Percentiles rank a stretch among this genome's conserved stretches.
phyloP scores from a whole-genome alignment of 129 eudicot species.

The Centaurea solstitialis region DNA sequence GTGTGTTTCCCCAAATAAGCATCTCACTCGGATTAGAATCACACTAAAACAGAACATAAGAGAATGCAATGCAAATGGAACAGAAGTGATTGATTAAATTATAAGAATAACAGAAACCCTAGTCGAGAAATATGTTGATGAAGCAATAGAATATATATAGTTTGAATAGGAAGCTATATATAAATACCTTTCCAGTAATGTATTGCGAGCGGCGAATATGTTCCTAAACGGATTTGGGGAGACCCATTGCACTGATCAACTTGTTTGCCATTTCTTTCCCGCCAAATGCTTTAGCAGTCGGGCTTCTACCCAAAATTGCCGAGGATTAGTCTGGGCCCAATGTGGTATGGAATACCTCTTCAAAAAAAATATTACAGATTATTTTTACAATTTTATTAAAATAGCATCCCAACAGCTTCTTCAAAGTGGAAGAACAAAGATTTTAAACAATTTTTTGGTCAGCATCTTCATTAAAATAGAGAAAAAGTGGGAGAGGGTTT shows the following conservation, averaged over 20 bases:
- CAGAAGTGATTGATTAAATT: not conserved
- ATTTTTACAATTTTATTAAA: too few species aligned
- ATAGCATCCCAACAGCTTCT: too few species aligned
- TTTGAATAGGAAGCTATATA: not conserved
- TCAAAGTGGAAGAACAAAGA: too few species aligned
- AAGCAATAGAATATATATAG: not conserved
- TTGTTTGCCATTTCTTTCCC: conserved; percentile 52
- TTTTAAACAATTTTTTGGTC: too few species aligned
- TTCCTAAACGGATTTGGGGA: conserved; percentile 57
- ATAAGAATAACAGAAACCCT: conserved; percentile 6
- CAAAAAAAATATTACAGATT: too few species aligned
- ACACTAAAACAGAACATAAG: not conserved
- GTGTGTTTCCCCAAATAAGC: not conserved
- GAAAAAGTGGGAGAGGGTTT: too few species aligned
- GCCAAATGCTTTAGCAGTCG: too few species aligned
- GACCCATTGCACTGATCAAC: conserved; percentile 54
- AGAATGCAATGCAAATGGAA: not conserved
- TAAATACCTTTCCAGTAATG: conserved; percentile 79
- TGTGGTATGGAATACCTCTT: too few species aligned
- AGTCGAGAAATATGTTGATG: not conserved
- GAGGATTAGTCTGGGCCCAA: too few species aligned
- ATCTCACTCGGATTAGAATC: not conserved
- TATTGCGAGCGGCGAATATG: conserved; percentile 75
- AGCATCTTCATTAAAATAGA: too few species aligned
- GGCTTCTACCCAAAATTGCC: too few species aligned